A percentile compares a stretch with the other conserved stretches of the same genome.
These are phyloP conservation scores for Leishmania tropica DNA, from an alignment of 208 protist genomes.

Conservation along the genomic window DNA sequence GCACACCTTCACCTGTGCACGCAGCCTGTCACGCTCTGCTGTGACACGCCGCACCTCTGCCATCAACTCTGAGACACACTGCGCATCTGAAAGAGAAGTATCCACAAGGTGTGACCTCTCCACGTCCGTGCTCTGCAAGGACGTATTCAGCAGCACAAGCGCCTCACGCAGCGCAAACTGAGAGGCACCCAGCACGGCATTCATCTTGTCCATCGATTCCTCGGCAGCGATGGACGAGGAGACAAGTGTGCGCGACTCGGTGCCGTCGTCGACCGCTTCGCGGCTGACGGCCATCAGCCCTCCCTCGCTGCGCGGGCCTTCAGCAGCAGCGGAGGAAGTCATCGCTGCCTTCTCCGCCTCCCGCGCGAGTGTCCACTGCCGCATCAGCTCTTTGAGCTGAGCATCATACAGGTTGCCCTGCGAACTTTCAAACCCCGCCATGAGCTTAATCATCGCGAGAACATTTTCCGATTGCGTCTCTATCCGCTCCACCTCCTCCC, in stretches of 20 bases:
- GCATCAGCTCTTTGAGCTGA: constrained; percentile 25
- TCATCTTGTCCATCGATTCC: constrained; percentile 1
- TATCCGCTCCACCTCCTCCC: constrained; percentile 10
- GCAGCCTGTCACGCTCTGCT: constrained; percentile 45
- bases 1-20: constrained; percentile 40
- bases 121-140: constrained; percentile 51
- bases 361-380: constrained; percentile 16
- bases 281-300: background rate
- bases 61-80: constrained; percentile 56
- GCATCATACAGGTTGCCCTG: constrained; percentile 25
- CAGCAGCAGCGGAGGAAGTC: background rate
- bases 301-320: background rate
- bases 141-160: constrained; percentile 23
- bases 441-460: background rate
- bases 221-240: constrained; percentile 8
- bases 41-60: constrained; percentile 44
- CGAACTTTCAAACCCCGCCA: constrained; percentile 12
- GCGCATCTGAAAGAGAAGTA: constrained; percentile 59
- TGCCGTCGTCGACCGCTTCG: background rate
- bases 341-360: background rate
- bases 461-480: constrained; percentile 19
- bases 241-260: constrained; percentile 19
- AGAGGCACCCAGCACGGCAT: constrained; percentile 11
- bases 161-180: constrained; percentile 33
- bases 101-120: constrained; percentile 62